Percentiles rank a stretch among this genome's conserved stretches.
Evolutionary conservation across 208 protist species (phyloP).

Genomic region (Acanthamoeba pearcei): DNA sequence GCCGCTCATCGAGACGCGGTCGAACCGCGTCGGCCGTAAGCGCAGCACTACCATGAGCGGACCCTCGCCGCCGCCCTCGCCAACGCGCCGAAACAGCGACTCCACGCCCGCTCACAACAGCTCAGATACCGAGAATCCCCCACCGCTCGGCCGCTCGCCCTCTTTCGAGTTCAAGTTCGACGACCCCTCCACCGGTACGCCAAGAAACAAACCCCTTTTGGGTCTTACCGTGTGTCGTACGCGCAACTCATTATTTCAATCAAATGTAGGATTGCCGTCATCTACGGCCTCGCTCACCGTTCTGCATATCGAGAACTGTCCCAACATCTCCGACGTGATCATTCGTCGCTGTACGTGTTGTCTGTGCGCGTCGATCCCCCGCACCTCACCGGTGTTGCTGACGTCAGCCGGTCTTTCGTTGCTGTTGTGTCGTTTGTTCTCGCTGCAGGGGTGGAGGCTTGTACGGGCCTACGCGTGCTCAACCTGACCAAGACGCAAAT

Average conservation of each 20-base stretch:
- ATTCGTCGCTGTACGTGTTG: constrained; percentile 12
- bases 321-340: not conserved
- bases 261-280: not conserved
- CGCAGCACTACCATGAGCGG: constrained; percentile 42
- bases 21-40: not conserved
- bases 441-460: not conserved
- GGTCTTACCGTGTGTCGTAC: not conserved
- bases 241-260: not conserved
- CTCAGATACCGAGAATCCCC: not conserved
- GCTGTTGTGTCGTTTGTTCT: not conserved
- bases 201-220: not conserved
- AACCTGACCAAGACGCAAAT: constrained; percentile 53
- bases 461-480: constrained; percentile 1
- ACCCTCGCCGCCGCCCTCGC: constrained; percentile 27
- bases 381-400: not conserved
- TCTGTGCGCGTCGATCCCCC: too few relatives aligned
- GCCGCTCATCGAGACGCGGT: constrained; percentile 19
- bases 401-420: not conserved
- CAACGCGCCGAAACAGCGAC: not conserved
- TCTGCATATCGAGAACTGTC: constrained; percentile 33
- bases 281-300: not conserved
- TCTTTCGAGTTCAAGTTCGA: constrained; percentile 71
- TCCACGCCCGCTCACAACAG: not conserved
- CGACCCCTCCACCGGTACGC: constrained; percentile 30
- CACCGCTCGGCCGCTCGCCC: constrained; percentile 48